Evolutionary conservation across 305 asterid species (phyloP), one percentile per base, ranked within the genome.

Genomic region (Euphrasia arctica): DNA sequence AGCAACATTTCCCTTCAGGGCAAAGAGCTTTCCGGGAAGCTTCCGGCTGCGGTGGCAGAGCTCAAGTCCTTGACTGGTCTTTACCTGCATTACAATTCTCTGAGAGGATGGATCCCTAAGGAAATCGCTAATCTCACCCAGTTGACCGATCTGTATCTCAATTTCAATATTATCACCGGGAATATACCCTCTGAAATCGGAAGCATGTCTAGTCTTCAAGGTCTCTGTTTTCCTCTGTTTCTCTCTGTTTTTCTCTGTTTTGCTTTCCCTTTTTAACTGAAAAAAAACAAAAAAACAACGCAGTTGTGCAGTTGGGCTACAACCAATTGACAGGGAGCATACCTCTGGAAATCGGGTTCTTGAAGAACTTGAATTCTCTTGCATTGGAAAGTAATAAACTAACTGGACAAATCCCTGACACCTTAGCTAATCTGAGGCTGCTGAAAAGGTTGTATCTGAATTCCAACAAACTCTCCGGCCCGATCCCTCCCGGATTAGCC

Each of bases 201-300:
- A 51, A 79, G 61, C 78, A 86, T 93, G 96, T 66, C 83, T n/a
- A 85, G 85, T 79, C 77, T 90, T 36, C 95, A 90, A 90, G 99
- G 99, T 93, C 34, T 8, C n/a, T 34, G 15, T 36, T 42, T 64
- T 34, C 22, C 11, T 34, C n/a, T 34, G 15, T 36, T 42, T 64
- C 1, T 27, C n/a, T 28, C 5, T 60, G 47, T 18, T 1, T 34
- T 1, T 49, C 22, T 31, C 4, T 62, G 0, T 43, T n/a, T 22
- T 6, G 32, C 27, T 56, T 58, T n/a, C 58, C 9, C 43, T 10
- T 39, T 39, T 7, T 39, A 1, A 39, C 43, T 39, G 43, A 34
- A 31, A 4, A 31, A 34, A 2, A 34, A 34, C 6, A 34, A 34
- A 31, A 5, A 54, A 60, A 54, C 57, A 5, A 9, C 83, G 81